phyloP scores from a whole-genome alignment of 768 basidiomycete species.

The Auricularia sp. region DNA sequence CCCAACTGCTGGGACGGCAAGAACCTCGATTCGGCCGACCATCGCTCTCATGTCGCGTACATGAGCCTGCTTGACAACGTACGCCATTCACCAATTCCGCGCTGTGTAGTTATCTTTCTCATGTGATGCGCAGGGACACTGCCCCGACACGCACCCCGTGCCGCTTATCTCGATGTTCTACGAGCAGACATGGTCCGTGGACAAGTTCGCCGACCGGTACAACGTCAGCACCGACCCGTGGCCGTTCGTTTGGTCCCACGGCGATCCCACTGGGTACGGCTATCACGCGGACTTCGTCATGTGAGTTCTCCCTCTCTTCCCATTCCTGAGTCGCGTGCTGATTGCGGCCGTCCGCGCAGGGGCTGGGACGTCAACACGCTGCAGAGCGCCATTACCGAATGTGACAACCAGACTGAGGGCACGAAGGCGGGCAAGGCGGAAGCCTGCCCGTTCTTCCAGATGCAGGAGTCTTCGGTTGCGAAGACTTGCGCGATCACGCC shows the following conservation, averaged over 20 bases:
- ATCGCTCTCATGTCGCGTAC: slow-evolving; percentile 9
- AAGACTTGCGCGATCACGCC: neutral
- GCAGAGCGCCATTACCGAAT: neutral
- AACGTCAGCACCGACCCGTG: neutral
- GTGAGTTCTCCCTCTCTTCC: neutral
- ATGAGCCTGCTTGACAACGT: neutral
- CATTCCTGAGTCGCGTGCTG: no score
- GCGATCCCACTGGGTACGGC: neutral
- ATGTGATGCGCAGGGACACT: neutral
- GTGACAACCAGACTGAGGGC: neutral
- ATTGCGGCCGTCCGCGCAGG: neutral
- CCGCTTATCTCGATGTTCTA: neutral
- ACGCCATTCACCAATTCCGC: neutral
- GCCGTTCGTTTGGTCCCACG: neutral
- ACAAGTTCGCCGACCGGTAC: neutral
- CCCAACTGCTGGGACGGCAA: slow-evolving; percentile 30
- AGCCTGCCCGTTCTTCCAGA: neutral
- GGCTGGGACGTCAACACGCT: neutral
- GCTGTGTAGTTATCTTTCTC: neutral
- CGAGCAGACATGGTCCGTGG: neutral
- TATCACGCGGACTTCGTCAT: neutral
- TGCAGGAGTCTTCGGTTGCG: neutral
- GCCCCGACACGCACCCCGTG: neutral
- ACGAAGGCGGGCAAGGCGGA: neutral
- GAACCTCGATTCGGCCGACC: slow-evolving; percentile 29